phyloP scores from a whole-genome alignment of 257 asterid species.

The Cordia subcordata region DNA sequence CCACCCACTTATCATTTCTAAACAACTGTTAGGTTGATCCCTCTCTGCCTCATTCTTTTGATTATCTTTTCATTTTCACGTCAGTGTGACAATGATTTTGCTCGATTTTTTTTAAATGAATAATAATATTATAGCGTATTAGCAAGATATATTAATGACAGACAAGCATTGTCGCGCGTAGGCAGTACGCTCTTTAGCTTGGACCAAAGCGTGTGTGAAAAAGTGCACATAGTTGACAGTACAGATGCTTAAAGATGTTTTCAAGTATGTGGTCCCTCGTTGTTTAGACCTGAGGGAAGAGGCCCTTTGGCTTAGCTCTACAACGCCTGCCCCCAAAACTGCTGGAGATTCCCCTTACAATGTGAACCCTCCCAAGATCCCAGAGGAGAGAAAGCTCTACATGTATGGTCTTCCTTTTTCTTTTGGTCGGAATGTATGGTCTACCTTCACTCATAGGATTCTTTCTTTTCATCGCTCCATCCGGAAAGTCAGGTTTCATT shows the following conservation, averaged over 20 bases:
- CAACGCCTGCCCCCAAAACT: neutral
- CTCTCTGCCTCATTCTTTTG: slow-evolving; percentile 8
- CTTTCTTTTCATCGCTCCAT: too few relatives aligned
- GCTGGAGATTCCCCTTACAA: slow-evolving; percentile 9
- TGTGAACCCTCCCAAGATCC: neutral
- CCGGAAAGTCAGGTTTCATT: too few relatives aligned
- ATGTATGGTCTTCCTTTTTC: too few relatives aligned
- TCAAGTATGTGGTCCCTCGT: neutral
- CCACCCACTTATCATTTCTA: slow-evolving; percentile 35
- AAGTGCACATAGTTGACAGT: neutral
- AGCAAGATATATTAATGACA: too few relatives aligned
- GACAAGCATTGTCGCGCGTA: neutral
- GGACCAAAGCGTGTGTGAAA: neutral
- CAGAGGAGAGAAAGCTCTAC: too few relatives aligned
- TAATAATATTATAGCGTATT: neutral
- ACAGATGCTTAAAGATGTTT: neutral
- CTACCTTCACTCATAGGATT: too few relatives aligned
- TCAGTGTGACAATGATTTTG: slow-evolving; percentile 25
- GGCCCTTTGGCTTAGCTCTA: slow-evolving; percentile 18
- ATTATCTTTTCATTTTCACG: slow-evolving; percentile 5
- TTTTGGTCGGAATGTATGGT: too few relatives aligned
- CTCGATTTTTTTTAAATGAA: neutral
- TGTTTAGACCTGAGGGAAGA: neutral
- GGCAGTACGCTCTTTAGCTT: neutral
- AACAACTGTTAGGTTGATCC: slow-evolving; percentile 33